These are phyloP conservation scores for Colletotrichum acutatum DNA, from an alignment of 2,329 filamentous ascomycete species.

Conservation along the genomic window DNA sequence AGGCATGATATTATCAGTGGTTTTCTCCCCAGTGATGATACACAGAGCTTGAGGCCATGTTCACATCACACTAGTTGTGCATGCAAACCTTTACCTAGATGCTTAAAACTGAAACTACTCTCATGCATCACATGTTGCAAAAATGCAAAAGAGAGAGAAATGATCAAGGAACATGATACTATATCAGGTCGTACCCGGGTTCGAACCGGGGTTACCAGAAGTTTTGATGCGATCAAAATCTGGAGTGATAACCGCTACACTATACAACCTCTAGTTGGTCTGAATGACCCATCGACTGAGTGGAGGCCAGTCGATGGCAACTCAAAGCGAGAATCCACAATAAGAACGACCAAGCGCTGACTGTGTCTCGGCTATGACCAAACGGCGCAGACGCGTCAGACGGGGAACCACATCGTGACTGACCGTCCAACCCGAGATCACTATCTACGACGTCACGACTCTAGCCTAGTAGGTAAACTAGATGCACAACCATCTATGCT, in stretches of 20 bases:
- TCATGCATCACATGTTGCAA: too few relatives aligned
- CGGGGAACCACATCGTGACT: background rate
- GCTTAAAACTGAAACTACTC: background rate
- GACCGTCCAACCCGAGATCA: background rate
- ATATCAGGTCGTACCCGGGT: slow-evolving; percentile 28
- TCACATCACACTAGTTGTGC: too few relatives aligned
- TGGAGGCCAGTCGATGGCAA: slow-evolving; percentile 20
- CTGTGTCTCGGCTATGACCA: background rate
- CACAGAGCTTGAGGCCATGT: too few relatives aligned
- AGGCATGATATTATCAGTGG: too few relatives aligned
- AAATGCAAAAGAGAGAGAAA: too few relatives aligned
- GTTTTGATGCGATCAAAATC: slow-evolving; percentile 22
- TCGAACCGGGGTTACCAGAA: slow-evolving; percentile 36
- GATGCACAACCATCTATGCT: background rate
- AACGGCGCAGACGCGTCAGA: background rate
- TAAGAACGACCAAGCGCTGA: slow-evolving; percentile 6
- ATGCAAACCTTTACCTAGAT: too few relatives aligned
- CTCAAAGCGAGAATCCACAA: background rate
- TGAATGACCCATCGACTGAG: background rate
- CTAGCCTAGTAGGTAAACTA: background rate
- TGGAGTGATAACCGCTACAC: slow-evolving; percentile 35
- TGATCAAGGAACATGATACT: background rate
- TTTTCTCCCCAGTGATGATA: too few relatives aligned
- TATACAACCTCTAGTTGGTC: slow-evolving; percentile 23
- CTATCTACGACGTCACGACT: background rate